Conservation (phyloP, 2,329 filamentous ascomycete species). For the Colletotrichum magnum region DNA sequence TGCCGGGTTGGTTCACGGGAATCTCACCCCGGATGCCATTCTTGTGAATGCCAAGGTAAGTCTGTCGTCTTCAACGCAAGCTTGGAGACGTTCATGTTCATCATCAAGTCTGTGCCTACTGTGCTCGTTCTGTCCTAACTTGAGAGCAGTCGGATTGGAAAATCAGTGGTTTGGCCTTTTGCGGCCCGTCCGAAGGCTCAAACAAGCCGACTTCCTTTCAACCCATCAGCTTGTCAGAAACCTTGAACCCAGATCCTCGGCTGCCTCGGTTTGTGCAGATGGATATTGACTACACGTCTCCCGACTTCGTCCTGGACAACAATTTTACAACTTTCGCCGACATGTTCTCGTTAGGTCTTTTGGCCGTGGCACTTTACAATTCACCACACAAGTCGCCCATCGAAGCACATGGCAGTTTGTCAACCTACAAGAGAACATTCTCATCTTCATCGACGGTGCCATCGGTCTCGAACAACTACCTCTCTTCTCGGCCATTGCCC, state of each 20-base stretch:
- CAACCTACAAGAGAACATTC: constrained; percentile 88
- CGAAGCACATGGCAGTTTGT: constrained; percentile 83
- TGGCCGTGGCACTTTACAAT: constrained; percentile 93
- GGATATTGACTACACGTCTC: constrained; percentile 92
- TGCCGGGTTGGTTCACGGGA: constrained; percentile 92
- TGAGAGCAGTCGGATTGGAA: constrained; percentile 90
- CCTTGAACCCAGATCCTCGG: constrained; percentile 86
- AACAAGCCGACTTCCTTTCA: constrained; percentile 81
- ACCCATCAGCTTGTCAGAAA: constrained; percentile 86
- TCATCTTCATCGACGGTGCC: constrained; percentile 84
- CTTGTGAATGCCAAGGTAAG: constrained; percentile 92
- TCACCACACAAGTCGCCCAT: constrained; percentile 92
- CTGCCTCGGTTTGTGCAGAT: constrained; percentile 88
- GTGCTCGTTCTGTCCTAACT: constrained; percentile 46
- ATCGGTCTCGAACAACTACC: constrained; percentile 85
- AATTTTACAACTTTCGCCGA: constrained; percentile 88
- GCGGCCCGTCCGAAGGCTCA: constrained; percentile 83
- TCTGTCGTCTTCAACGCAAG: constrained; percentile 32
- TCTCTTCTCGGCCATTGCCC: constrained; percentile 84
- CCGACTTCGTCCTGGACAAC: constrained; percentile 93
- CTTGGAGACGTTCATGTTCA: background rate
- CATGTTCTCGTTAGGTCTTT: constrained; percentile 91
- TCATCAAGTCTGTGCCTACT: background rate
- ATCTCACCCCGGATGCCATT: constrained; percentile 93
- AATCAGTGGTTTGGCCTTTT: constrained; percentile 93